A percentile compares a stretch with the other conserved stretches of the same genome.
phyloP scores from a whole-genome alignment of 2,329 filamentous ascomycete species.

The Beauveria medogensis region DNA sequence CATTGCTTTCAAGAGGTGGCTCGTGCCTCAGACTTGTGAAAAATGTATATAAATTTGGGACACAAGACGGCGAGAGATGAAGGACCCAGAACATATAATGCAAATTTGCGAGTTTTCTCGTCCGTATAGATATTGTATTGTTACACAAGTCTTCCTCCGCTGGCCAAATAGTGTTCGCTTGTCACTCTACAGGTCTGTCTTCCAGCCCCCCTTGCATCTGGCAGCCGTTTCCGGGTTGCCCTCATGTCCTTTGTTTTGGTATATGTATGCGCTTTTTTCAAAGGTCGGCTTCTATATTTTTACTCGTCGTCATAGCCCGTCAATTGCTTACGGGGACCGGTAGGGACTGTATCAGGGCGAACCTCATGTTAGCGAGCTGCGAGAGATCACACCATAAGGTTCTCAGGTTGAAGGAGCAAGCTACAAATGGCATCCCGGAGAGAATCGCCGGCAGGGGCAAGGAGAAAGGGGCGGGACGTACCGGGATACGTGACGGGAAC shows the following conservation, averaged over 20 bases:
- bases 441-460: background rate
- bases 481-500: conserved; percentile 90
- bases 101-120: background rate
- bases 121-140: conserved; percentile 1
- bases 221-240: background rate
- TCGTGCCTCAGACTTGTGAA: background rate
- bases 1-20: background rate
- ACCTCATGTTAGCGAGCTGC: background rate
- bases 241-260: background rate
- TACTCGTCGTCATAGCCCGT: conserved; percentile 52
- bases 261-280: conserved; percentile 10
- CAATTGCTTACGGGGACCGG: conserved; percentile 50
- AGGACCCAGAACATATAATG: background rate
- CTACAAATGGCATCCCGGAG: no score
- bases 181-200: background rate
- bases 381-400: no score
- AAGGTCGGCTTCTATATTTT: conserved; percentile 12
- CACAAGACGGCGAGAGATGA: background rate
- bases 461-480: conserved; percentile 40
- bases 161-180: background rate
- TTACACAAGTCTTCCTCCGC: conserved; percentile 3
- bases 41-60: background rate
- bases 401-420: no score
- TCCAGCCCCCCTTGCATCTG: background rate
- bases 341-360: conserved; percentile 37